phyloP scores from a whole-genome alignment of 2,329 filamentous ascomycete genomes.

The Colletotrichum filicis region DNA sequence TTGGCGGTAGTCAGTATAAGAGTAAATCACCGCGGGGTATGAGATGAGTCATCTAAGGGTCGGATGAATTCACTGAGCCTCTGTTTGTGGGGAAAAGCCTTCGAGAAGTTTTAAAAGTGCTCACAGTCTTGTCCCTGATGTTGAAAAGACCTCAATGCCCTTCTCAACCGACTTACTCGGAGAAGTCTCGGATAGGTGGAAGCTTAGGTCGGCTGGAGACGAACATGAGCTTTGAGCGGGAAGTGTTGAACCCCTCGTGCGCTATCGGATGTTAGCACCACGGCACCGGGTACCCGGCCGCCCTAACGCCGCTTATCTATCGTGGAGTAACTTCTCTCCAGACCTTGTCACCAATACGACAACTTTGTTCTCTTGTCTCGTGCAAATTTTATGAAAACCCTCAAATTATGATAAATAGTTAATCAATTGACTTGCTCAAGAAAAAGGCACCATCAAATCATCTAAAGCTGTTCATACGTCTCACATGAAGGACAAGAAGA shows the following conservation, averaged over 20 bases:
- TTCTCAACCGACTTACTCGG: background rate
- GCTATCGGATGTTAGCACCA: slow-evolving; percentile 2
- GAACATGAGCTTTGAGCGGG: slow-evolving; percentile 1
- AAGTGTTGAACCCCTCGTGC: slow-evolving; percentile 12
- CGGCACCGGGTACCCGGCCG: background rate
- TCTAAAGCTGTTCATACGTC: background rate
- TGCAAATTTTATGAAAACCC: too few relatives aligned
- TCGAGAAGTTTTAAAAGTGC: background rate
- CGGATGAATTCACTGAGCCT: background rate
- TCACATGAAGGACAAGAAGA: background rate
- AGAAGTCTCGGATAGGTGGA: slow-evolving; percentile 10
- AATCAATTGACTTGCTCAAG: background rate
- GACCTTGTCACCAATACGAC: background rate
- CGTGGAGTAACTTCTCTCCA: background rate
- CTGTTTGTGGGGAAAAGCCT: background rate
- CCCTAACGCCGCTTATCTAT: slow-evolving; percentile 6
- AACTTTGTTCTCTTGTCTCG: too few relatives aligned
- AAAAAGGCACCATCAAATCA: background rate
- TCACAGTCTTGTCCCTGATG: background rate
- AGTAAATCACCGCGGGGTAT: slow-evolving; percentile 9
- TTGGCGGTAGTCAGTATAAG: slow-evolving; percentile 7
- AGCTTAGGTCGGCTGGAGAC: slow-evolving; percentile 11
- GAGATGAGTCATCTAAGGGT: slow-evolving; percentile 23
- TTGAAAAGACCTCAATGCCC: background rate
- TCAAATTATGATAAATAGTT: background rate